Percentiles rank a stretch among this genome's conserved stretches.
Conservation (phyloP, 2,329 filamentous ascomycete genomes). For the Neonectria ditissima region DNA sequence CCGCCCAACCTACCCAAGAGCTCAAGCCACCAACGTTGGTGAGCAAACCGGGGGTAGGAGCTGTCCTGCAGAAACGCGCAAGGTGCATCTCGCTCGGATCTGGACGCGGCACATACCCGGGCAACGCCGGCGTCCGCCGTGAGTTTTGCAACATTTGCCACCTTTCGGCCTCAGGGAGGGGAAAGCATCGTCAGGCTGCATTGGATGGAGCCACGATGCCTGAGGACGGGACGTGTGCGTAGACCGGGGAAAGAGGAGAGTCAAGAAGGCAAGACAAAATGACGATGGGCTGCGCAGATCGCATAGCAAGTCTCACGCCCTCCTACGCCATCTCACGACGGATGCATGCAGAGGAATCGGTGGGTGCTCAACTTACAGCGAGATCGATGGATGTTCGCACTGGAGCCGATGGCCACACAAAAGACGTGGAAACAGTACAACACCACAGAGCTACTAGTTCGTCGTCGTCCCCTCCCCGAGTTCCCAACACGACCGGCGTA, state of each 20-base stretch:
- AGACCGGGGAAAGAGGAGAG: background rate
- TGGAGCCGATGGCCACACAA: background rate
- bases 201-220: background rate
- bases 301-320: slow-evolving; percentile 12
- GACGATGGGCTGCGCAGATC: slow-evolving; percentile 8
- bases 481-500: slow-evolving; percentile 3
- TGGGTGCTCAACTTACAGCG: too few species aligned
- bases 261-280: background rate
- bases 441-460: background rate
- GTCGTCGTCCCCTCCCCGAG: background rate
- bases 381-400: background rate
- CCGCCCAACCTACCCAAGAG: slow-evolving; percentile 10
- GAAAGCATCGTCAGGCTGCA: background rate
- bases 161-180: slow-evolving; percentile 3
- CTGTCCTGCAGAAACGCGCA: background rate
- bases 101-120: background rate
- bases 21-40: slow-evolving; percentile 17
- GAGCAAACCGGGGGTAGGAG: background rate
- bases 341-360: background rate
- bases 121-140: background rate
- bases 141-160: background rate
- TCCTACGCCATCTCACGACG: background rate
- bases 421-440: background rate
- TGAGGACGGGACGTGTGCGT: background rate
- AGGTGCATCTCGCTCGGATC: background rate